Base-by-base conservation (phyloP, 2,329 filamentous ascomycete species). In the Penicillium aurantiogriseum region DNA sequence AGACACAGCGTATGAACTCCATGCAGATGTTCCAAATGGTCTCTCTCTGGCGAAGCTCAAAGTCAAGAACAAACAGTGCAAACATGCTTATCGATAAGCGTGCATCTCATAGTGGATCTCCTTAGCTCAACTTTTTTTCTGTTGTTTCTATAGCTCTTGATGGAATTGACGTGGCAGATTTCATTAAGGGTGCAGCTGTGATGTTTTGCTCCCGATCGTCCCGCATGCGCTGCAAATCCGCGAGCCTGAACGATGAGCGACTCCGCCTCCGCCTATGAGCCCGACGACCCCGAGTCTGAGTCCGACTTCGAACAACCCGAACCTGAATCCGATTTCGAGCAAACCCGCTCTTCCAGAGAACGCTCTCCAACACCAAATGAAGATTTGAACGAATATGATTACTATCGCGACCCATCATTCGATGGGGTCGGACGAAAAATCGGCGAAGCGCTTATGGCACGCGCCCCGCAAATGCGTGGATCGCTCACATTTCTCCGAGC, bases 401-500 rank as follows among this genome's bases (percentile, higher is more conserved):
- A 33, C 29, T 10, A 17, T 27, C 31, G 17, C 8, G 29, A 45
- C 21, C n/a, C 39, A 5, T 27, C 39, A 9, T 23, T 23, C 35
- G 25, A 54, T 27, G 39, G 29, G 10, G 33, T 56, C 17, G 49
- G 38, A 29, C 21, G 38, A n/a, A n/a, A 40, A 47, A 15, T 56
- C 46, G 36, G 51, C 19, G 36, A 59, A 23, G 27, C 50, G 49
- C 54, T 56, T 17, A 36, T 42, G 54, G 42, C 7, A 13, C 58
- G 51, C 35, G 25, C 50, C 31, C 47, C 56, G 19, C 31, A 38
- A 57, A 54, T 80, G 7, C 73, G 74, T 17, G 54, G 49, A 39
- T 42, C 54, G 33, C 65, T 66, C n/a, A 71, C 69, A n/a, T 82
- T 82, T 58, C 79, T 76, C 56, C 76, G 81, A 42, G 73, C 75